A percentile compares a stretch with the other conserved stretches of the same genome.
These are phyloP conservation scores for Colletotrichum sp. DNA, from an alignment of 2,329 filamentous ascomycete species.

Conservation along the genomic window DNA sequence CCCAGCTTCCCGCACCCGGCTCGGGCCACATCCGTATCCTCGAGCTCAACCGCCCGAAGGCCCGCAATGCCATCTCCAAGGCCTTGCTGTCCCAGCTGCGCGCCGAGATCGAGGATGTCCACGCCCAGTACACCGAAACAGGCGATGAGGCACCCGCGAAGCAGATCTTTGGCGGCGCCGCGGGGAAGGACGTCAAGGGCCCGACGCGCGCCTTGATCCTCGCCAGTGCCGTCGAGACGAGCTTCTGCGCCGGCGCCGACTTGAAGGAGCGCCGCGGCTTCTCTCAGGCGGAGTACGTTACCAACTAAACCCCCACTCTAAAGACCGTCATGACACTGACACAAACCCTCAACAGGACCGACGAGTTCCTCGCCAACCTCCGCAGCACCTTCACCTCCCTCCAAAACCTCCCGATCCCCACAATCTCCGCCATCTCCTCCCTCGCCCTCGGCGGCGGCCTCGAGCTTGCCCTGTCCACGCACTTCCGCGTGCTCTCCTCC, in stretches of 20 bases:
- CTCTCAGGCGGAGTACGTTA: constrained; percentile 74
- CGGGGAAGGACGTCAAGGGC: constrained; percentile 49
- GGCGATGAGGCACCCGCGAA: constrained; percentile 55
- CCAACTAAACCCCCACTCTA: not conserved
- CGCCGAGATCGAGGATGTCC: constrained; percentile 75
- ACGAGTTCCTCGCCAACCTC: constrained; percentile 77
- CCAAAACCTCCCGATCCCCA: constrained; percentile 81
- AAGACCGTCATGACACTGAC: not conserved
- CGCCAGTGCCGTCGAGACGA: constrained; percentile 82
- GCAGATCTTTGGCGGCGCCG: constrained; percentile 49
- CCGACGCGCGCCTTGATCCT: constrained; percentile 83
- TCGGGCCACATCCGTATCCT: constrained; percentile 87
- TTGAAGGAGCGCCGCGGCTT: constrained; percentile 86
- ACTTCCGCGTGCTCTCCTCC: constrained; percentile 86
- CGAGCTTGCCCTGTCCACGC: constrained; percentile 87
- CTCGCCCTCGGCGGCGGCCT: constrained; percentile 91
- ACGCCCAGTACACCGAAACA: constrained; percentile 58
- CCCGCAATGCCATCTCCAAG: constrained; percentile 90
- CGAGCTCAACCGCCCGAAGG: constrained; percentile 81
- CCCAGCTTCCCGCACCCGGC: constrained; percentile 77
- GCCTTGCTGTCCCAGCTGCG: constrained; percentile 76
- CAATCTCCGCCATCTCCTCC: constrained; percentile 86
- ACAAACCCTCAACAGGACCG: constrained; percentile 61
- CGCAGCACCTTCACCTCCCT: constrained; percentile 78
- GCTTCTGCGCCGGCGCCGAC: constrained; percentile 95